Evolutionary conservation across 2,329 filamentous ascomycete genomes (phyloP).

Genomic region (Arthrobotrys conoides): DNA sequence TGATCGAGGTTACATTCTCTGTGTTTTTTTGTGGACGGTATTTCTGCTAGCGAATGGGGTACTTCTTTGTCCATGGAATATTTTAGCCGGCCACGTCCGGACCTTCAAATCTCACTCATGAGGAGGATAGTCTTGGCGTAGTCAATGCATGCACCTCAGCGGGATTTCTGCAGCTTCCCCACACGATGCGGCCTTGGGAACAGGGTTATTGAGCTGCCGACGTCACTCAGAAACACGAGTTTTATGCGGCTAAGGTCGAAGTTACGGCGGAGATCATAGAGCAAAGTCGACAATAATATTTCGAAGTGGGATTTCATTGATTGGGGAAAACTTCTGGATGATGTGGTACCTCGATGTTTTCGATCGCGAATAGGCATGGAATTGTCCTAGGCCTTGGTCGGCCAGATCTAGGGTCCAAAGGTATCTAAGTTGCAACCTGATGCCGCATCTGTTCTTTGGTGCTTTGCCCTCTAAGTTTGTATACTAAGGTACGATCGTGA

Average conservation of each 20-base stretch:
- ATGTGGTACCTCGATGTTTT: too few species aligned
- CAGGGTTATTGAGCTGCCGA: slow-evolving; percentile 13
- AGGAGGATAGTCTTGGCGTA: neutral
- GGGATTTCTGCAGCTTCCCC: slow-evolving; percentile 43
- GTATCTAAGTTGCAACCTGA: too few species aligned
- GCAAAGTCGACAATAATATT: neutral
- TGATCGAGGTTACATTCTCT: slow-evolving; percentile 41
- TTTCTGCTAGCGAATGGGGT: neutral
- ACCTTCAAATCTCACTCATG: neutral
- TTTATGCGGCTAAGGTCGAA: slow-evolving; percentile 1
- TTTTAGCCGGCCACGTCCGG: neutral
- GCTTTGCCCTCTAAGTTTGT: neutral
- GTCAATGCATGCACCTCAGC: slow-evolving; percentile 16
- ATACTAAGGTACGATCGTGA: neutral
- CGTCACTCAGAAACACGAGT: neutral
- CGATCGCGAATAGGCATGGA: too few species aligned
- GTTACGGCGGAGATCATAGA: neutral
- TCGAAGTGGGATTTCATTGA: neutral
- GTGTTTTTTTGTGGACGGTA: neutral
- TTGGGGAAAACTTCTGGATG: neutral
- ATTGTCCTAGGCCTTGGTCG: too few species aligned
- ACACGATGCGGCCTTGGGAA: slow-evolving; percentile 28
- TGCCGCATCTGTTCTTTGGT: neutral
- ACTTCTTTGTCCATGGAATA: neutral
- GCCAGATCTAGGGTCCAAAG: too few species aligned